phyloP scores from a whole-genome alignment of 2,329 filamentous ascomycete genomes.

The Penicillium sp. region DNA sequence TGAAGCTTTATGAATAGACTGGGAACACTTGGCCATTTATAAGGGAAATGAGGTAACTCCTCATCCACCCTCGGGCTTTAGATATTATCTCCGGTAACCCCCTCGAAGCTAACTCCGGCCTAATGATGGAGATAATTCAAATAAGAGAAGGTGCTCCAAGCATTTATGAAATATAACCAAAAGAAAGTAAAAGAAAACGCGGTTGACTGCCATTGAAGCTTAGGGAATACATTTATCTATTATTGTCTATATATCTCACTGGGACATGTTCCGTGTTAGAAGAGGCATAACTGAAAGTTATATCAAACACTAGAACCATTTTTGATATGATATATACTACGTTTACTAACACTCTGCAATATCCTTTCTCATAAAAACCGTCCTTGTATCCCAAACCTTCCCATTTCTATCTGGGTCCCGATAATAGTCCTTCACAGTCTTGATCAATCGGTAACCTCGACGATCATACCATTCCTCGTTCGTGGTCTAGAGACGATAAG shows the following conservation, averaged over 20 bases:
- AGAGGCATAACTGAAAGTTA: background rate
- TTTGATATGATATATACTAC: background rate
- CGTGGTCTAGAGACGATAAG: slow-evolving; percentile 11
- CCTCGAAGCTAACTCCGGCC: no score
- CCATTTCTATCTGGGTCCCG: slow-evolving; percentile 12
- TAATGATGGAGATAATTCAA: no score
- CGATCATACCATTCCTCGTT: slow-evolving; percentile 26
- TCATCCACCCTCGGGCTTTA: background rate
- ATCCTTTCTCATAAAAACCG: slow-evolving; percentile 26
- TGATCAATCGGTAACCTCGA: slow-evolving; percentile 20
- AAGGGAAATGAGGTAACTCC: background rate
- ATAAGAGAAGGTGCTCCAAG: no score
- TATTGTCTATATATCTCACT: background rate
- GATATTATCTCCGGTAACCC: background rate
- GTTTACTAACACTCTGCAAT: background rate
- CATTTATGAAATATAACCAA: no score
- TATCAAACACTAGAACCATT: background rate
- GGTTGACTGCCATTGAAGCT: background rate
- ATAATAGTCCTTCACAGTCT: slow-evolving; percentile 21
- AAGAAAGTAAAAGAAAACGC: no score
- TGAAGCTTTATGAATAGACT: background rate
- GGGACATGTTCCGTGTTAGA: no score
- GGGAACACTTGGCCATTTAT: background rate
- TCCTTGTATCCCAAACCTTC: slow-evolving; percentile 18
- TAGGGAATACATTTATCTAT: background rate